A percentile compares a stretch with the other conserved stretches of the same genome.
Evolutionary conservation across 164 flowering plant genomes (phyloP).

Genomic region (Buxus sempervirens): DNA sequence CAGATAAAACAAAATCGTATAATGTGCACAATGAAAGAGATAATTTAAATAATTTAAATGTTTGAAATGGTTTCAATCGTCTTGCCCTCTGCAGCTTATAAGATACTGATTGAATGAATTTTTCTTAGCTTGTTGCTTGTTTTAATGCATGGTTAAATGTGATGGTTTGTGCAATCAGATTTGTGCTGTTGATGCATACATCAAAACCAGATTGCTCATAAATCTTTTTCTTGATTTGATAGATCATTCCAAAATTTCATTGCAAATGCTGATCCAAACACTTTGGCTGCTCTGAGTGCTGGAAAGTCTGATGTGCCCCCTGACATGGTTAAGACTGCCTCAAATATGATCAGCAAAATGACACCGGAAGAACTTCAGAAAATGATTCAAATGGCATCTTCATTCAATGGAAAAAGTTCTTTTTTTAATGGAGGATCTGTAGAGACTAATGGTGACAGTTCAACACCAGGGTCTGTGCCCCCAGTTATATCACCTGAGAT

Average conservation of each 20-base stretch:
- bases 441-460: constrained; percentile 15
- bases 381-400: constrained; percentile 70
- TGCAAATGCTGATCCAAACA: constrained; percentile 65
- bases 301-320: constrained; percentile 54
- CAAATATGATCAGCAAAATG: constrained; percentile 73
- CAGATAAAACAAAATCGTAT: too few relatives aligned
- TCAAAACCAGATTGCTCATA: background rate
- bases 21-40: too few relatives aligned
- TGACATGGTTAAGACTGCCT: constrained; percentile 69
- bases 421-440: constrained; percentile 20
- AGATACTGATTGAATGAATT: too few relatives aligned
- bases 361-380: constrained; percentile 78
- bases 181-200: constrained; percentile 2
- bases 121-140: background rate
- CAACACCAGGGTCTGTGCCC: constrained; percentile 44
- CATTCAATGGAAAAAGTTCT: constrained; percentile 52
- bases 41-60: too few relatives aligned
- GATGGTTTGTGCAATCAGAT: background rate
- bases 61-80: too few relatives aligned
- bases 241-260: constrained; percentile 85
- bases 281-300: constrained; percentile 53
- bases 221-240: constrained; percentile 2
- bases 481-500: constrained; percentile 71
- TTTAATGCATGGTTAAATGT: too few relatives aligned
- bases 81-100: too few relatives aligned